A percentile compares a stretch with the other conserved stretches of the same genome.
Evolutionary conservation across 108 stramenopile species (phyloP).

Genomic region (Schizochytrium sp.): DNA sequence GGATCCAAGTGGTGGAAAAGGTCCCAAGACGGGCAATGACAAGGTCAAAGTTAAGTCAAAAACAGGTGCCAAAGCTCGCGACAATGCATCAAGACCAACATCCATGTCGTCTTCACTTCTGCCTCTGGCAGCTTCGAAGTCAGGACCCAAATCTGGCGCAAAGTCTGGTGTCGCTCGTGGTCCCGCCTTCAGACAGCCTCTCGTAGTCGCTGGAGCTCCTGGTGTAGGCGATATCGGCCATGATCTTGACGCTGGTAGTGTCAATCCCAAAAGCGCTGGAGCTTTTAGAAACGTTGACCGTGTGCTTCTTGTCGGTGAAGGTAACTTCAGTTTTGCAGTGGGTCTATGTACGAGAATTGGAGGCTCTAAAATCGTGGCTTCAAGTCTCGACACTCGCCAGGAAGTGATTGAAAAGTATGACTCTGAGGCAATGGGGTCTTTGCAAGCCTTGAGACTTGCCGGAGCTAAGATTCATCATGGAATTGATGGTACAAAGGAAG

Average conservation of each 20-base stretch:
- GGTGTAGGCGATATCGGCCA: background rate
- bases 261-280: background rate
- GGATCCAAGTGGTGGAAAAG: too few species aligned
- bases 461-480: background rate
- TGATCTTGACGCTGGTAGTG: background rate
- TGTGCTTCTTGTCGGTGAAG: conserved; percentile 35
- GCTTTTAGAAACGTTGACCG: background rate
- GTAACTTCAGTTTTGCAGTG: conserved; percentile 10
- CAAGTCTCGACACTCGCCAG: background rate
- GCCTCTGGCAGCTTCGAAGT: background rate
- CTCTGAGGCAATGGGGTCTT: background rate
- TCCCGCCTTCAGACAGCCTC: background rate
- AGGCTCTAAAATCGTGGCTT: background rate
- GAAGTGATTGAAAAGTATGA: conserved; percentile 56
- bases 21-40: background rate
- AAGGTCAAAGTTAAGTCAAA: background rate
- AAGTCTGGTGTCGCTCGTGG: background rate
- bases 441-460: background rate
- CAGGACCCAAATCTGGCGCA: background rate
- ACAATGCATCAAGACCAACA: too few species aligned
- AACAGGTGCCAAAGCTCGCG: background rate
- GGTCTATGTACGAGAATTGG: conserved; percentile 19
- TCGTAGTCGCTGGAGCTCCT: conserved; percentile 41
- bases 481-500: conserved; percentile 8
- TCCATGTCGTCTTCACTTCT: too few species aligned